Conservation (phyloP, 2,329 filamentous ascomycete genomes). For the Colletotrichum sidae region DNA sequence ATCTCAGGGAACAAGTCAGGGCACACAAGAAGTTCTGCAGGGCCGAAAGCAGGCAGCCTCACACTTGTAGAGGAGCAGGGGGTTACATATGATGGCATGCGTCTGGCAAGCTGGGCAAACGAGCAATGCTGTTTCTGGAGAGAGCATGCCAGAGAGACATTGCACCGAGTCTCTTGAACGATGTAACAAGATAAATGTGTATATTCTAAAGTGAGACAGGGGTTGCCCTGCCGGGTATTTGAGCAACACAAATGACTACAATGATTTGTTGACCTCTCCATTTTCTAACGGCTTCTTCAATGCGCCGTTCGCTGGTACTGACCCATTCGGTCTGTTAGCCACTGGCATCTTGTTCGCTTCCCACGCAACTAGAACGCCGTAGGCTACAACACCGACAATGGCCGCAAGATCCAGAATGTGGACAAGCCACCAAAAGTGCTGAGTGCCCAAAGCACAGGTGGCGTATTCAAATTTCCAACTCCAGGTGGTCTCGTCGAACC, state of each 20-base stretch:
- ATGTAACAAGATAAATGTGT: constrained; percentile 28
- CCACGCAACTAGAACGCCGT: constrained; percentile 39
- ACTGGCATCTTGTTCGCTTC: constrained; percentile 18
- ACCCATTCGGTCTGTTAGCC: not conserved
- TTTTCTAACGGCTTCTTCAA: constrained; percentile 20
- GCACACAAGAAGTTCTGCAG: not conserved
- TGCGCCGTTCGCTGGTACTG: not conserved
- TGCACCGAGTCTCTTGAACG: not conserved
- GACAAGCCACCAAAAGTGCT: constrained; percentile 94
- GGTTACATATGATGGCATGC: not conserved
- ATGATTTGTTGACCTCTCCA: constrained; percentile 20
- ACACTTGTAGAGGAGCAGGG: not conserved
- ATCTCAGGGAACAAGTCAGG: not conserved
- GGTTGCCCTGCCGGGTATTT: constrained; percentile 35
- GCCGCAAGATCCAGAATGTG: constrained; percentile 77
- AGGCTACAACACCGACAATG: constrained; percentile 46
- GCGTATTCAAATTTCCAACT: constrained; percentile 87
- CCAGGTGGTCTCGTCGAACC: constrained; percentile 81
- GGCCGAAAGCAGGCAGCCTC: constrained; percentile 6
- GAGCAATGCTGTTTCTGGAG: not conserved
- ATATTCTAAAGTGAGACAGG: constrained; percentile 34
- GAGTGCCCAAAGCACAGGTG: constrained; percentile 82
- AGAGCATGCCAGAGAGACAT: constrained; percentile 3
- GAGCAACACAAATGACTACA: constrained; percentile 27
- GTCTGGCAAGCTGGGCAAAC: not conserved